Base-by-base conservation (phyloP, 2,329 filamentous ascomycete genomes). In the Juglanconis sp. region DNA sequence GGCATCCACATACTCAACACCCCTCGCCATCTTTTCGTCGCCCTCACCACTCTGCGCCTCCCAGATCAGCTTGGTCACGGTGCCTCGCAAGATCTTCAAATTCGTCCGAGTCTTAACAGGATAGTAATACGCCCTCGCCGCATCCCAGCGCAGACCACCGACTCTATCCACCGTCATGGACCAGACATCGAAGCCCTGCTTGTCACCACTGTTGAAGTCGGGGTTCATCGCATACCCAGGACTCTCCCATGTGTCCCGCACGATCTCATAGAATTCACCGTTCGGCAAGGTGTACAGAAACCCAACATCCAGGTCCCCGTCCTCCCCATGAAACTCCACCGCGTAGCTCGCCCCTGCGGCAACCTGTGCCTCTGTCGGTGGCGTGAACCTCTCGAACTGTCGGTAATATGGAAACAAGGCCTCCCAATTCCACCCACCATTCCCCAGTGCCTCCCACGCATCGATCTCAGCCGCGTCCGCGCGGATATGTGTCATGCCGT, bases 341-440 rank as follows among this genome's bases (percentile, higher is more conserved):
- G 74, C 64, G 53, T 72, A 77, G 8, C 68, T 70, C 5, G 71
- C 74, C 4, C 77, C 77, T 1, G 67, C 68, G 1, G 65, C 67
- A 0, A 62, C 59, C 62, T 79, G 76, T 38, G 69, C 71, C 0
- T 63, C 51, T 2, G 66, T 69, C 1, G 77, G 77, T 0, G 65
- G 49, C 1, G 70, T 68, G 44, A 76, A 74, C 3, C 62, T 65
- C 63, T 78, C 75, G 10, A 76, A 72, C 66, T 77, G 76, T 36
- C 75, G 77, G 65, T 79, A 78, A 63, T 83, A 82, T 0, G 74
- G 76, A 6, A 76, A 71, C 31, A 85, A 67, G 4, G 69, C 65
- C 1, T 77, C 67, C 74, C 77, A 81, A 48, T 76, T 75, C 78
- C 78, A 80, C 10, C 76, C 77, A 2, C 68, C 56, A 57, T 78